These are phyloP conservation scores for Kluyveromyces sp. DNA, from an alignment of 1,139 yeast species.

Conservation along the genomic window DNA sequence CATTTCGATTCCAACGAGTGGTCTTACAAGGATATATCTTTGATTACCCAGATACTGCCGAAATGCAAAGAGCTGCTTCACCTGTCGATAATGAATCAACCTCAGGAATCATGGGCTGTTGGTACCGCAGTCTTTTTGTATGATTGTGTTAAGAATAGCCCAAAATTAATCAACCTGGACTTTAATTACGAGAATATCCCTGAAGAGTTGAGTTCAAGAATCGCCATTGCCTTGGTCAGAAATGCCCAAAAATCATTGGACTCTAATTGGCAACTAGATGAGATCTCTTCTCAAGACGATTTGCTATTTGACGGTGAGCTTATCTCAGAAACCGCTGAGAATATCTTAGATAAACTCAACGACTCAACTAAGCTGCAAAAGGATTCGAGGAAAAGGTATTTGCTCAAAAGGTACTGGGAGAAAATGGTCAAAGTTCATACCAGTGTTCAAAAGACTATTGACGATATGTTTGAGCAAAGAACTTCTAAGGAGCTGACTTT, in stretches of 20 bases:
- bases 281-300: slow-evolving; percentile 37
- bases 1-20: slow-evolving; percentile 74
- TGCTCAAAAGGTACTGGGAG: slow-evolving; percentile 42
- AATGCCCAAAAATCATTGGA: slow-evolving; percentile 64
- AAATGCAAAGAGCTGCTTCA: slow-evolving; percentile 65
- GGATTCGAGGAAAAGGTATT: slow-evolving; percentile 35
- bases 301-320: slow-evolving; percentile 48
- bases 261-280: slow-evolving; percentile 34
- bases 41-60: slow-evolving; percentile 64
- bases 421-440: slow-evolving; percentile 46
- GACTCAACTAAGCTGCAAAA: slow-evolving; percentile 25
- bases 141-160: slow-evolving; percentile 60
- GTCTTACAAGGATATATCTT: slow-evolving; percentile 53
- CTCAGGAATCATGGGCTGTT: slow-evolving; percentile 32
- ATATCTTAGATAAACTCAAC: slow-evolving; percentile 39
- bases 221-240: slow-evolving; percentile 75
- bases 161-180: slow-evolving; percentile 61
- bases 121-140: slow-evolving; percentile 63
- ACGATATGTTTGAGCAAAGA: slow-evolving; percentile 52
- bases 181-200: slow-evolving; percentile 63
- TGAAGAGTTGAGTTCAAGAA: slow-evolving; percentile 65
- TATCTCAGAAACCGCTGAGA: slow-evolving; percentile 61
- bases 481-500: slow-evolving; percentile 48
- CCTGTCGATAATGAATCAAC: slow-evolving; percentile 59
- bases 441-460: slow-evolving; percentile 56